Percentiles rank a stretch among this genome's conserved stretches.
phyloP scores from a whole-genome alignment of 257 asterid genomes.

The Nicotiana sylvestris region DNA sequence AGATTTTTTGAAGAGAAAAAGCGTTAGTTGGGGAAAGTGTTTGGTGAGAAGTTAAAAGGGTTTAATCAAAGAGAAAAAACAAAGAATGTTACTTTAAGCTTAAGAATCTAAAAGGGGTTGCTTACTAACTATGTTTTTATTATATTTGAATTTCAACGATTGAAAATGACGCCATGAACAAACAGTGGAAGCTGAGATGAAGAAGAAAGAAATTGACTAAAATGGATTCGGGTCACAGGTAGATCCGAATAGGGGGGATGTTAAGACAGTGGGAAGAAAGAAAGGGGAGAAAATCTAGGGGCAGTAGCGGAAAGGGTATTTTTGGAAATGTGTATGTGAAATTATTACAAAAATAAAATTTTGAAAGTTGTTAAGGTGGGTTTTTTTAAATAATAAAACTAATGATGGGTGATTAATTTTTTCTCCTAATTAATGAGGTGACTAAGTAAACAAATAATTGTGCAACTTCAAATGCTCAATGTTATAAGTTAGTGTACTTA shows the following conservation, averaged over 20 bases:
- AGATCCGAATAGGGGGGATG: background rate
- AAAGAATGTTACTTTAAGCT: background rate
- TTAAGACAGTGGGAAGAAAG: background rate
- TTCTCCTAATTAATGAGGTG: background rate
- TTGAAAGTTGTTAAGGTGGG: background rate
- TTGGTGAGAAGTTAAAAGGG: constrained; percentile 10
- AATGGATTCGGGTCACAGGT: background rate
- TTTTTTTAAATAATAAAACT: background rate
- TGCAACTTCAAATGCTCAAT: background rate
- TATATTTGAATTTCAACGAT: background rate
- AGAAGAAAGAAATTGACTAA: background rate
- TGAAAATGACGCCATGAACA: constrained; percentile 9
- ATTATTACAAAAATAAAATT: background rate
- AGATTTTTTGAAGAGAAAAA: background rate
- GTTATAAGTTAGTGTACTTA: background rate
- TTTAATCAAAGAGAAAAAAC: background rate
- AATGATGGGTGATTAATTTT: background rate
- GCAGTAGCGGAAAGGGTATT: background rate
- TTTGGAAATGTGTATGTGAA: background rate
- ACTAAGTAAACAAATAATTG: background rate
- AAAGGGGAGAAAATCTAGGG: constrained; percentile 5
- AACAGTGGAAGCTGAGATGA: background rate
- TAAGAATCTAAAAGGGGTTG: background rate
- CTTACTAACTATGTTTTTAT: constrained; percentile 5
- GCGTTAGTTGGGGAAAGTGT: background rate